phyloP scores from a whole-genome alignment of 441 rosid species.

The Flueggea neowawraea region DNA sequence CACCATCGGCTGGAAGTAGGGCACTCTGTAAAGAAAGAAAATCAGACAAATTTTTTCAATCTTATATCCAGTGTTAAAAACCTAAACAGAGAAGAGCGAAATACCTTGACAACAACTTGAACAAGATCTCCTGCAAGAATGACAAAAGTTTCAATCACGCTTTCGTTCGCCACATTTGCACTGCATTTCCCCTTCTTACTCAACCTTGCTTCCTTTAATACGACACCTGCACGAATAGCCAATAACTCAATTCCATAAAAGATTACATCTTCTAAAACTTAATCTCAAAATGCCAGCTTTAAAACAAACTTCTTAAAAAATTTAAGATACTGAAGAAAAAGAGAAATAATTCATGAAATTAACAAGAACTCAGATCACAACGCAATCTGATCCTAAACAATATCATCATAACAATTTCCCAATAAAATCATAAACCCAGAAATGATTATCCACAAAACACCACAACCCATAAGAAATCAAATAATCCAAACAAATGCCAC shows the following conservation, averaged over 20 bases:
- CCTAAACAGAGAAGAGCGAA: slow-evolving; percentile 10
- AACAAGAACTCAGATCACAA: slow-evolving; percentile 15
- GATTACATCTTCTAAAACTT: background rate
- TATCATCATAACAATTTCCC: slow-evolving; percentile 10
- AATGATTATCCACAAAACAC: slow-evolving; percentile 1
- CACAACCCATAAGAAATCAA: slow-evolving; percentile 15
- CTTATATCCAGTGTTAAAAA: slow-evolving; percentile 2
- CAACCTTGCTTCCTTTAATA: slow-evolving; percentile 74
- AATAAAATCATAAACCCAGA: slow-evolving; percentile 10
- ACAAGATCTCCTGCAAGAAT: slow-evolving; percentile 66
- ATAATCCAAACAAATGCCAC: slow-evolving; percentile 11
- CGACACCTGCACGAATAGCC: slow-evolving; percentile 45
- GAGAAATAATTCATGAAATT: background rate
- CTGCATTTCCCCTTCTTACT: slow-evolving; percentile 59
- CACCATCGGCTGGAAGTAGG: slow-evolving; percentile 43
- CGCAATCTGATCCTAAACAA: slow-evolving; percentile 18
- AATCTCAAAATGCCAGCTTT: background rate
- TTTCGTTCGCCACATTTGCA: slow-evolving; percentile 51
- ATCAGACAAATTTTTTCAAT: slow-evolving; percentile 6
- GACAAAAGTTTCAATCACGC: slow-evolving; percentile 64
- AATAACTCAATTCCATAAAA: slow-evolving; percentile 6
- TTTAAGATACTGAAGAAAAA: background rate
- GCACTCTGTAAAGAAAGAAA: slow-evolving; percentile 45
- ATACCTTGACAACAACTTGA: slow-evolving; percentile 79
- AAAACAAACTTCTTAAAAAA: background rate